Evolutionary conservation across 1,284 basidiomycete species (phyloP).

Genomic region (Rhodotorula sp.): DNA sequence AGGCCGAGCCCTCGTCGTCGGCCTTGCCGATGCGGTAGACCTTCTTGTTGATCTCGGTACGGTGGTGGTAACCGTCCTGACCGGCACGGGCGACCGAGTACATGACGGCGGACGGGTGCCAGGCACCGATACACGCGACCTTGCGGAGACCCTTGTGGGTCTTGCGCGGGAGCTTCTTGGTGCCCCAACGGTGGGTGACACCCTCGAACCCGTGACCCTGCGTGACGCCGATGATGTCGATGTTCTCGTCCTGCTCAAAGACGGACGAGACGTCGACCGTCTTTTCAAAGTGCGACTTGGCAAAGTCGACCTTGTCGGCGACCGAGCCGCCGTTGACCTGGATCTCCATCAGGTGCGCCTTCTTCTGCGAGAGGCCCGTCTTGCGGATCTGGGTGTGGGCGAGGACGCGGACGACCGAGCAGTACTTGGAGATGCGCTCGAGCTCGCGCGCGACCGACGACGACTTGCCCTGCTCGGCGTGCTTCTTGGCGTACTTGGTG

Average conservation of each 20-base stretch:
- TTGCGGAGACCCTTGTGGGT: slow-evolving; percentile 84
- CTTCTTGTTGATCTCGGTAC: slow-evolving; percentile 94
- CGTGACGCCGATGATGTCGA: slow-evolving; percentile 97
- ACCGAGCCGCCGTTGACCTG: slow-evolving; percentile 98
- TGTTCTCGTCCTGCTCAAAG: slow-evolving; percentile 95
- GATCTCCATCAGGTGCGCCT: slow-evolving; percentile 99
- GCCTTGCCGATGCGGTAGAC: slow-evolving; percentile 93
- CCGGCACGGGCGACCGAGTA: slow-evolving; percentile 99
- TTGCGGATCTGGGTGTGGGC: slow-evolving; percentile 98
- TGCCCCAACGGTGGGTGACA: slow-evolving; percentile 97
- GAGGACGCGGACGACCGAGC: slow-evolving; percentile 98
- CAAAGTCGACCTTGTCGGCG: slow-evolving; percentile 97
- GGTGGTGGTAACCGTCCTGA: slow-evolving; percentile 96
- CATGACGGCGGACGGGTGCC: slow-evolving; percentile 75
- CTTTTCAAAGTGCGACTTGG: slow-evolving; percentile 96
- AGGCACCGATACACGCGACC: slow-evolving; percentile 98
- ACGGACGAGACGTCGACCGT: slow-evolving; percentile 79
- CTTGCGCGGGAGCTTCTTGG: slow-evolving; percentile 97
- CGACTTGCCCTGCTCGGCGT: slow-evolving; percentile 84
- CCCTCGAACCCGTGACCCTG: slow-evolving; percentile 99
- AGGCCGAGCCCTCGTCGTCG: slow-evolving; percentile 76
- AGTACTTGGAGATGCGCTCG: slow-evolving; percentile 99
- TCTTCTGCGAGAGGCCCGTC: slow-evolving; percentile 98
- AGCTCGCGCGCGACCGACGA: slow-evolving; percentile 93
- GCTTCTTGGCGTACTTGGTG: slow-evolving; percentile 98